A percentile compares a stretch with the other conserved stretches of the same genome.
phyloP scores from a whole-genome alignment of 78 protist genomes.

The Kipferlia bialata region DNA sequence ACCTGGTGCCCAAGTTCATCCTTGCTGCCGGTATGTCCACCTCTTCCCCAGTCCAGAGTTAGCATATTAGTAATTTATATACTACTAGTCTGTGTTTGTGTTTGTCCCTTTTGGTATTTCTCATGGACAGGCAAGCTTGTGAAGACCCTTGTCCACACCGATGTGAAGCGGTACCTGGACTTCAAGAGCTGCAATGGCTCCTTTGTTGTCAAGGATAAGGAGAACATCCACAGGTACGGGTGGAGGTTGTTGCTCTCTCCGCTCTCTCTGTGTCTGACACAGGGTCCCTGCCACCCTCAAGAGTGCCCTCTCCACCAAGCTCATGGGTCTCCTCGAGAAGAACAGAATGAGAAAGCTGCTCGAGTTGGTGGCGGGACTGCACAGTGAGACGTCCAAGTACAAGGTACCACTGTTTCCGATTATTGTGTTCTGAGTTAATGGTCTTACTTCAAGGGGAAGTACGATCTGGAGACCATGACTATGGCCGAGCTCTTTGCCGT shows the following conservation, averaged over 20 bases:
- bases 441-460: slow-evolving; percentile 19
- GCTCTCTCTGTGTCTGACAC: no score
- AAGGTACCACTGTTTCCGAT: slow-evolving; percentile 34
- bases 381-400: slow-evolving; percentile 52
- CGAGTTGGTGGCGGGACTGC: slow-evolving; percentile 52
- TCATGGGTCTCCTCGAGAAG: slow-evolving; percentile 93
- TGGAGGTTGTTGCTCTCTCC: background rate
- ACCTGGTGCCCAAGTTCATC: slow-evolving; percentile 87
- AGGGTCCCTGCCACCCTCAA: slow-evolving; percentile 77
- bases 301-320: slow-evolving; percentile 72
- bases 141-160: slow-evolving; percentile 77
- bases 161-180: slow-evolving; percentile 87
- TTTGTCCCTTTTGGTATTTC: background rate
- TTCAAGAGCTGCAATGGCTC: slow-evolving; percentile 76
- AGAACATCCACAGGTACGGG: no score
- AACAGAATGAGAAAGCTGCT: slow-evolving; percentile 63
- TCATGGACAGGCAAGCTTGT: slow-evolving; percentile 55
- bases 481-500: slow-evolving; percentile 60
- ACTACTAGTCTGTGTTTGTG: background rate
- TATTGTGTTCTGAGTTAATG: background rate
- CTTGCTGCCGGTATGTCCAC: slow-evolving; percentile 83
- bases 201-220: slow-evolving; percentile 50
- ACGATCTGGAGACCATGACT: slow-evolving; percentile 38
- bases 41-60: no score
- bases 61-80: no score